Percentiles rank a stretch among this genome's conserved stretches.
phyloP scores from a whole-genome alignment of 2,329 filamentous ascomycete species.

The Cladosporium oxysporum region DNA sequence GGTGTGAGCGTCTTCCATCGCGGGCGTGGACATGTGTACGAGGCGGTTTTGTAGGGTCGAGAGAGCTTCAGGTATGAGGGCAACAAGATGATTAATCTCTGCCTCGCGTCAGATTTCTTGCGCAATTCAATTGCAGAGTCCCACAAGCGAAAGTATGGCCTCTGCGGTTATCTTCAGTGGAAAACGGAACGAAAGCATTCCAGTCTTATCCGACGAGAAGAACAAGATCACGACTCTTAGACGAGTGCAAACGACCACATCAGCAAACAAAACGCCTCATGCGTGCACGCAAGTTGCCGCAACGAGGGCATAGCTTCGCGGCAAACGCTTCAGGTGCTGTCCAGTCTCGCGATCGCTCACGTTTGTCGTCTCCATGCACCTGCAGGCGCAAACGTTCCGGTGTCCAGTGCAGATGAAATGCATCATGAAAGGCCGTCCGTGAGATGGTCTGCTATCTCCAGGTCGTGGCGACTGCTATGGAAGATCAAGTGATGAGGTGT shows the following conservation, averaged over 20 bases:
- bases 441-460: neutral
- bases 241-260: neutral
- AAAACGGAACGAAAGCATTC: neutral
- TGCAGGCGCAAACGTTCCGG: neutral
- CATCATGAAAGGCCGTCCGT: neutral
- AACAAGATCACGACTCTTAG: neutral
- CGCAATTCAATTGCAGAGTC: neutral
- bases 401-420: neutral
- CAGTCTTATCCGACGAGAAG: neutral
- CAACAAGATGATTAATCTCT: neutral
- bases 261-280: neutral
- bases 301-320: neutral
- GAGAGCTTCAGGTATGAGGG: neutral
- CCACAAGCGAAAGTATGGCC: neutral
- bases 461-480: no score
- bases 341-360: neutral
- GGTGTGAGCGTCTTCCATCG: neutral
- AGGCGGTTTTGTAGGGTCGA: neutral
- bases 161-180: neutral
- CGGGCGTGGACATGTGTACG: neutral
- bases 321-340: neutral
- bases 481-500: no score
- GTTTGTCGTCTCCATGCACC: neutral
- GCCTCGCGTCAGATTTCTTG: no score
- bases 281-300: neutral